Conservation (phyloP, 306 rosid genomes). For the Castanospermum australe region DNA sequence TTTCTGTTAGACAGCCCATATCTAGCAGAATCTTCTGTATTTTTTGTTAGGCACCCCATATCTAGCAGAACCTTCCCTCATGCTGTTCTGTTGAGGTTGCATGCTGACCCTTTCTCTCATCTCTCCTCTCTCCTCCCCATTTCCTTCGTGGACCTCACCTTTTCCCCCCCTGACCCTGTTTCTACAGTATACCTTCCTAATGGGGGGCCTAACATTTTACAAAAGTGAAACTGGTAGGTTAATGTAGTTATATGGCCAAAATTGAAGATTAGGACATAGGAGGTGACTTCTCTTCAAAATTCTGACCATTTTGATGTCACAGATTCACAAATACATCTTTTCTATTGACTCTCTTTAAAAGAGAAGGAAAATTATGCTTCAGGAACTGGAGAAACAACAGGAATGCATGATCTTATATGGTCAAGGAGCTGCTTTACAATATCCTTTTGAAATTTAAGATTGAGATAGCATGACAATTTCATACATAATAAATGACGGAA, state of each 20-base stretch:
- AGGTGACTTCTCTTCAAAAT: slow-evolving; percentile 8
- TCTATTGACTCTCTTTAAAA: not conserved
- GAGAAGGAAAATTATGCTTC: not conserved
- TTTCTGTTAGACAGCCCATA: too few species aligned
- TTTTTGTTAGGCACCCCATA: too few species aligned
- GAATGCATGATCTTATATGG: slow-evolving; percentile 12
- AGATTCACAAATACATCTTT: not conserved
- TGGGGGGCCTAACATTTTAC: too few species aligned
- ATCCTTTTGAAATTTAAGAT: slow-evolving; percentile 3
- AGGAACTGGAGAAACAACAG: slow-evolving; percentile 6
- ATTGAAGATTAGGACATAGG: slow-evolving; percentile 12
- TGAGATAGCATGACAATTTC: slow-evolving; percentile 16
- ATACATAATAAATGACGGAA: slow-evolving; percentile 1
- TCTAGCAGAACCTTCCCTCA: too few species aligned
- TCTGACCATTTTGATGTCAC: slow-evolving; percentile 20
- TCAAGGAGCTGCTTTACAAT: not conserved
- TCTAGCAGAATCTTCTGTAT: too few species aligned
- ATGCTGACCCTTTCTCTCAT: too few species aligned
- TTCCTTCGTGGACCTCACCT: too few species aligned
- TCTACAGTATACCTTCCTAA: too few species aligned
- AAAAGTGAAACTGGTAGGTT: slow-evolving; percentile 22
- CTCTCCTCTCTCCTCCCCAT: too few species aligned
- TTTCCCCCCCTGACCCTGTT: too few species aligned
- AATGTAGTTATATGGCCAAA: not conserved
- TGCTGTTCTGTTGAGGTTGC: too few species aligned